These are phyloP conservation scores for Mucor sp. DNA, from an alignment of 371 early-diverging fungal species.

Conservation along the genomic window DNA sequence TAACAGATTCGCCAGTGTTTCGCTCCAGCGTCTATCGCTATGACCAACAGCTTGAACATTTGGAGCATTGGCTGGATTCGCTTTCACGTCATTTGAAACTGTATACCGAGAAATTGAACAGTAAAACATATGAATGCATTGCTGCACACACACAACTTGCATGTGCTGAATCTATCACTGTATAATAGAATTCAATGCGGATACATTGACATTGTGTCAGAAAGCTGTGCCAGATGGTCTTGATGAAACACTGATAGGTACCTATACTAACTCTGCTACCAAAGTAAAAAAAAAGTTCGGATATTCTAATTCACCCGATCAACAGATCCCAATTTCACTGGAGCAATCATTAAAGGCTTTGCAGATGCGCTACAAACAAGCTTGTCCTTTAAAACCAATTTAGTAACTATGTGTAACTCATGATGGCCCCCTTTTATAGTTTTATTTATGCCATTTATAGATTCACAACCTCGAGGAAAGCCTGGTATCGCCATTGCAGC, in stretches of 20 bases:
- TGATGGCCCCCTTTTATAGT: background rate
- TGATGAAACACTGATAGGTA: constrained; percentile 39
- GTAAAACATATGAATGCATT: constrained; percentile 24
- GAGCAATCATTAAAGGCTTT: constrained; percentile 36
- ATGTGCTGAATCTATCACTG: background rate
- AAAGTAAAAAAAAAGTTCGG: background rate
- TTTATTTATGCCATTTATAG: constrained; percentile 29
- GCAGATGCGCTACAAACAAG: constrained; percentile 50
- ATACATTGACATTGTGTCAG: constrained; percentile 29
- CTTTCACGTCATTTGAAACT: constrained; percentile 41
- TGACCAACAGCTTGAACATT: constrained; percentile 65
- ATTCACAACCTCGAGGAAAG: constrained; percentile 53
- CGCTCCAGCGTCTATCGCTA: constrained; percentile 62
- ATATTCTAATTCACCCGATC: constrained; percentile 8
- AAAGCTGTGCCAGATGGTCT: constrained; percentile 33
- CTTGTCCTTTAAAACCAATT: constrained; percentile 51
- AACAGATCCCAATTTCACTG: constrained; percentile 33
- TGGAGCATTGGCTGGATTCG: constrained; percentile 63
- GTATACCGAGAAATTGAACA: constrained; percentile 48
- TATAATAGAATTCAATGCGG: constrained; percentile 27
- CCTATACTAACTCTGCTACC: background rate
- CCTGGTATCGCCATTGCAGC: constrained; percentile 55
- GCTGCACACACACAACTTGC: background rate
- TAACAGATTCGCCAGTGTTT: constrained; percentile 71
- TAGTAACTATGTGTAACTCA: constrained; percentile 32